Base-by-base conservation (phyloP, 2,329 filamentous ascomycete genomes). In the Reticulascus tulasneorum region DNA sequence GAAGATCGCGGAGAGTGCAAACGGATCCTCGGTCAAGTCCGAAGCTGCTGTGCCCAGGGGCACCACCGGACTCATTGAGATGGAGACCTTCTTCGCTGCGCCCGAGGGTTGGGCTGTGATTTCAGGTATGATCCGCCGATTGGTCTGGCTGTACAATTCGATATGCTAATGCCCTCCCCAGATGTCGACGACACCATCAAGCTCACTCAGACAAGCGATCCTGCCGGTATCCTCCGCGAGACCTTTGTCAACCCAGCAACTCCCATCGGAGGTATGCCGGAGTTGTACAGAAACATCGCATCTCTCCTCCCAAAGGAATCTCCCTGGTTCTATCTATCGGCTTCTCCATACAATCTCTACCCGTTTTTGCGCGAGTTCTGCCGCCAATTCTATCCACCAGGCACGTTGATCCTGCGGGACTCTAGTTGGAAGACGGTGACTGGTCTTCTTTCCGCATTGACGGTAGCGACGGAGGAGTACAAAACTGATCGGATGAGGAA, bases 101-200 rank as follows among this genome's bases (percentile, higher is more conserved):
- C 77, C 83, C 0, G 78, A 84, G 30, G 90, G 91, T 7, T 96
- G 89, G 89, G 79, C 78, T 10, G 65, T 97, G 10, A 81, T 96
- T 45, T 91, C 85, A 24, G 78, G 78, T 81, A 60, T 33, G 63
- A 29, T 23, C 5, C n/a, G 4, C 22, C 9, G 4, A 9, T 11
- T 11, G 27, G 7, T 18, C 27, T 11, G 12, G 9, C 27, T 18
- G 16, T 8, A 7, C 6, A 17, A n/a, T 7, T 30, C 13, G 6
- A 13, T 25, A 12, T 28, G 40, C 48, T 53, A 38, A 55, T 32
- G 26, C 17, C 9, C 26, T 11, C 12, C 23, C 22, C 31, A 82
- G 91, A 97, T 51, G 78, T 97, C 47, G 93, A 97, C 55, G 91
- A 97, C 61, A 95, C 90, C 0, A 94, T 97, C 68, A 96, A 97